These are phyloP conservation scores for Dictyostelium discoideum DNA, from an alignment of 78 protist species.

Conservation along the genomic window DNA sequence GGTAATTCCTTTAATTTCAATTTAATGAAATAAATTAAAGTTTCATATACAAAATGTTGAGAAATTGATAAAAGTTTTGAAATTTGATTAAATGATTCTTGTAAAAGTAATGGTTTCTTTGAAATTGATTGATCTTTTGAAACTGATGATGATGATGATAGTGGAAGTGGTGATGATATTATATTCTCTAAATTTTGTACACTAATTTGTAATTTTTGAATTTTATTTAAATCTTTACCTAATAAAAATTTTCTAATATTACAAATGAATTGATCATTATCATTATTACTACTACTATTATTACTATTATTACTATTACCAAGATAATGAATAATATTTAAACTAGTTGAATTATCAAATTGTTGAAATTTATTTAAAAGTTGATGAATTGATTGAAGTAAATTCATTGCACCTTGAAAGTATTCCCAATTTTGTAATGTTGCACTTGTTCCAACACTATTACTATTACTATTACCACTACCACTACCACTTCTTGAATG, in stretches of 20 bases:
- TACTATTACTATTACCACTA: no score
- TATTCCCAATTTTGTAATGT: constrained; percentile 69
- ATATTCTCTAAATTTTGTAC: not conserved
- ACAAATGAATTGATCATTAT: not conserved
- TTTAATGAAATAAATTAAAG: constrained; percentile 40
- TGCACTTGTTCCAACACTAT: not conserved
- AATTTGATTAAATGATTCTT: constrained; percentile 38
- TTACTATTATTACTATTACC: not conserved
- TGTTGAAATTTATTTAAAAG: not conserved
- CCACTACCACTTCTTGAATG: not conserved
- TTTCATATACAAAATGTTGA: constrained; percentile 61
- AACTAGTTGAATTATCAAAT: constrained; percentile 22
- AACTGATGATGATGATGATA: not conserved
- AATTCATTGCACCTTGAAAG: constrained; percentile 78
- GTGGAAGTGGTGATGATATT: not conserved
- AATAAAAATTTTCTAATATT: constrained; percentile 20
- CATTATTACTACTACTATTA: not conserved
- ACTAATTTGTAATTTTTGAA: constrained; percentile 9
- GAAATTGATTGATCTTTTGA: not conserved
- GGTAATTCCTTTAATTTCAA: constrained; percentile 47
- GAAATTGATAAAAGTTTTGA: not conserved
- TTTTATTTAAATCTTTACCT: constrained; percentile 31
- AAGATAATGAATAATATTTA: constrained; percentile 10
- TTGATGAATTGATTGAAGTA: not conserved
- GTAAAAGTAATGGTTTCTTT: constrained; percentile 19